Evolutionary conservation across 2,329 filamentous ascomycete species (phyloP), one percentile per base, ranked within the genome.

Genomic region (Escovopsis weberi): DNA sequence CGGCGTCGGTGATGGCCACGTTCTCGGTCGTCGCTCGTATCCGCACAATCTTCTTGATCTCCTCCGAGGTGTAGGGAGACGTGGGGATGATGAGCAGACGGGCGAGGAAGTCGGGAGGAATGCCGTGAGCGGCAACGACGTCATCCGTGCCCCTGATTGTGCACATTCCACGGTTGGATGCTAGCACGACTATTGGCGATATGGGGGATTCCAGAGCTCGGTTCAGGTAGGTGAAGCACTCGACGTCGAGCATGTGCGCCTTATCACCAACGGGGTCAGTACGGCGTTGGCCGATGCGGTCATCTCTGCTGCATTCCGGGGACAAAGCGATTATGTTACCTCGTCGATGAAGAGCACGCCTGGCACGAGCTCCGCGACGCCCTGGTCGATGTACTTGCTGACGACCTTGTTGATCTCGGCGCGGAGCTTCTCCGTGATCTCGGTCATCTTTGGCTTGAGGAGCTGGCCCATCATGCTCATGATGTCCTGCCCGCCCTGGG

Each of bases 401-500:
- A 98, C 91, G 28, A 98, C 89, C 69, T 96, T 96, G 76, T 98
- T 95, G 69, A 98, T 96, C 68, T 98, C 91, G 43, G 77, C 71
- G 47, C 91, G 78, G 57, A 98, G 69, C 70, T 98, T 98, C 65
- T 98, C 91, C 28, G 91, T 98, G 57, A 98, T 96, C 63, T 98
- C 91, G 6, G 91, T 98, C 80, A 95, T 95, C 70, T 93, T 93
- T 48, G 91, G 91, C 74, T 96, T 96, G 87, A 96, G 95, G 57
- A 98, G 68, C 65, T 98, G 91, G 55, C 91, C 91, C 89, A 98
- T 96, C 91, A 98, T 96, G 69, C 88, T 95, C 88, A 98, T 96
- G 51, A 98, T 94, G 62, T 98, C 91, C 70, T 98, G 91, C 37
- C 91, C 91, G 42, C 91, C 91, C 68, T 96, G 87, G 4, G 91